Conservation (phyloP, 139 green algal species). For the Limnomonas spitsbergensis region DNA sequence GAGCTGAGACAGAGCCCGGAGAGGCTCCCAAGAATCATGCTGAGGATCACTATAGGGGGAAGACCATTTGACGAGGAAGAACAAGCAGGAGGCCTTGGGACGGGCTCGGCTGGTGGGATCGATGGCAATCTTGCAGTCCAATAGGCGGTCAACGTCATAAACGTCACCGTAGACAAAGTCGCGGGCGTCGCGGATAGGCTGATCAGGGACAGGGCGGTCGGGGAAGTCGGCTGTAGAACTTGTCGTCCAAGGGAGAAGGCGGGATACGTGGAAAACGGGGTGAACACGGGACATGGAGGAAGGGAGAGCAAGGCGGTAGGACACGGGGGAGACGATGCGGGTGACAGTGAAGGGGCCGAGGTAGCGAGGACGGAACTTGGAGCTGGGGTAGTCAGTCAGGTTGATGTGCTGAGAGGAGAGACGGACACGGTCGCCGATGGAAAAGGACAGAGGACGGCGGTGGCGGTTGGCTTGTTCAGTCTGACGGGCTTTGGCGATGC, state of each 20-base stretch:
- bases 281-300: slow-evolving; percentile 7
- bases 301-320: slow-evolving; percentile 21
- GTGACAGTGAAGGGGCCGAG: slow-evolving; percentile 25
- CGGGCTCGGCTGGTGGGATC: not conserved
- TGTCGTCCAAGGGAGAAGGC: slow-evolving; percentile 21
- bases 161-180: slow-evolving; percentile 9
- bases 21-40: not conserved
- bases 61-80: slow-evolving; percentile 13
- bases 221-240: slow-evolving; percentile 3
- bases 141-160: not conserved
- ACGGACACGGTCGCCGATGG: slow-evolving; percentile 18
- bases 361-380: slow-evolving; percentile 19
- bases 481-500: slow-evolving; percentile 4
- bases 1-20: not conserved
- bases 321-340: slow-evolving; percentile 12
- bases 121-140: slow-evolving; percentile 6
- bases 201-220: not conserved
- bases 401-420: slow-evolving; percentile 23
- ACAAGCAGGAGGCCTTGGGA: not conserved
- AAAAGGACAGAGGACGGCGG: slow-evolving; percentile 22
- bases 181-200: not conserved
- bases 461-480: slow-evolving; percentile 2
- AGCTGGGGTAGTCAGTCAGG: slow-evolving; percentile 10
- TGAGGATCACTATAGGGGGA: not conserved
- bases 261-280: slow-evolving; percentile 22